These are phyloP conservation scores for Scedosporium minutisporum DNA, from an alignment of 2,329 filamentous ascomycete species.

Conservation along the genomic window DNA sequence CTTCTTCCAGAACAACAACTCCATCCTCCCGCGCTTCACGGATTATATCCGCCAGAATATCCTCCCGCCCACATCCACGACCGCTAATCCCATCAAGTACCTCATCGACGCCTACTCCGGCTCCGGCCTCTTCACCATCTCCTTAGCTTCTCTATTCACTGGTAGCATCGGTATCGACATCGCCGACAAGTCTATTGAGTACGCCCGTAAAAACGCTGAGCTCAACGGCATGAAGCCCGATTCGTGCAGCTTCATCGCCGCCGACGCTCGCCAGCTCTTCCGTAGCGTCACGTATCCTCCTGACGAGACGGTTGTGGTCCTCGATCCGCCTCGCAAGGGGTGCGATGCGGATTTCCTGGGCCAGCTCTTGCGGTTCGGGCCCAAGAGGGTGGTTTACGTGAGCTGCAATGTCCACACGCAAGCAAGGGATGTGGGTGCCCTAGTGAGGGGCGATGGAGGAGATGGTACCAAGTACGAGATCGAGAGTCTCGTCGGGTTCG, in stretches of 20 bases:
- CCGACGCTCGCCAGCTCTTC: constrained; percentile 80
- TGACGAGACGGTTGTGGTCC: constrained; percentile 81
- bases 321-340: constrained; percentile 94
- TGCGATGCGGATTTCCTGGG: constrained; percentile 77
- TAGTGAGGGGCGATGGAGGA: constrained; percentile 57
- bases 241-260: constrained; percentile 77
- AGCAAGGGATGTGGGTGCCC: constrained; percentile 79
- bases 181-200: constrained; percentile 65
- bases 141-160: constrained; percentile 75
- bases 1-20: constrained; percentile 99
- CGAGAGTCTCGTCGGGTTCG: constrained; percentile 84
- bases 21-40: constrained; percentile 80
- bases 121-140: constrained; percentile 94
- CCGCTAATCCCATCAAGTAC: constrained; percentile 52
- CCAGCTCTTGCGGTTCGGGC: constrained; percentile 71
- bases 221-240: constrained; percentile 60
- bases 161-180: constrained; percentile 88
- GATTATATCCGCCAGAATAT: constrained; percentile 76
- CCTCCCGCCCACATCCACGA: constrained; percentile 37
- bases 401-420: constrained; percentile 98
- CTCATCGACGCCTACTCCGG: constrained; percentile 97
- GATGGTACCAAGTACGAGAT: constrained; percentile 59
- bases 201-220: constrained; percentile 66
- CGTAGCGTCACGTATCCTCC: constrained; percentile 61
- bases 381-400: constrained; percentile 79